Conservation (phyloP, 2,329 filamentous ascomycete species). For the Hymenotorrendiella dingleyae region DNA sequence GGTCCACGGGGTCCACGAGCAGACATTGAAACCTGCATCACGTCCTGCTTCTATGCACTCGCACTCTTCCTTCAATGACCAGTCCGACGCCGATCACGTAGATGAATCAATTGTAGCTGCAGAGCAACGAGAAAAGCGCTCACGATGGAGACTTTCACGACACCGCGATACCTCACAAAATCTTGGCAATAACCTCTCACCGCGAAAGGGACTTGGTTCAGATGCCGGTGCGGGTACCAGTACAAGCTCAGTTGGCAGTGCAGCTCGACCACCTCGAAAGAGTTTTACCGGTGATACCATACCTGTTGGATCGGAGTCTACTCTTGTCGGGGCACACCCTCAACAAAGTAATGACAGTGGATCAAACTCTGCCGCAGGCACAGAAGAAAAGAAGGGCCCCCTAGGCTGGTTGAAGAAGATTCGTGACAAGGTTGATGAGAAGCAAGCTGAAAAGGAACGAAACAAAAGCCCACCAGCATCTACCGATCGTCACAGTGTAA, state of each 20-base stretch:
- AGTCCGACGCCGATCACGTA: conserved; percentile 70
- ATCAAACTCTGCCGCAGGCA: conserved; percentile 12
- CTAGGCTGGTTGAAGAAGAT: conserved; percentile 63
- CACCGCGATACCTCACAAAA: conserved; percentile 50
- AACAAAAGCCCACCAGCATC: conserved; percentile 28
- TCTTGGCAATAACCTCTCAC: conserved; percentile 36
- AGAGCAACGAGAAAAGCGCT: conserved; percentile 64
- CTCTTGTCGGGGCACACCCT: conserved; percentile 17
- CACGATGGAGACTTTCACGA: conserved; percentile 66
- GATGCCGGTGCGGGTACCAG: conserved; percentile 61
- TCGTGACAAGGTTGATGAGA: conserved; percentile 40
- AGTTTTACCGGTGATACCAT: conserved; percentile 39
- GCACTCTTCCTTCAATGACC: conserved; percentile 65
- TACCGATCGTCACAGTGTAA: conserved; percentile 19
- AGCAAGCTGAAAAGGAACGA: conserved; percentile 25
- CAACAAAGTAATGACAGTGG: conserved; percentile 32
- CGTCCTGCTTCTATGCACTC: conserved; percentile 68
- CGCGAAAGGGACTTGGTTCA: conserved; percentile 47
- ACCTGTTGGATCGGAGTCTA: conserved; percentile 27
- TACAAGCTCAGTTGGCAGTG: conserved; percentile 62
- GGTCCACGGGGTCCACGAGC: conserved; percentile 20
- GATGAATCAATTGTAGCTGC: conserved; percentile 50
- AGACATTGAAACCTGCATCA: conserved; percentile 58
- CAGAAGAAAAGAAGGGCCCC: conserved; percentile 46
- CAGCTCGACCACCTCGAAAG: conserved; percentile 37